Base-by-base conservation (phyloP, 129 eudicot genomes). In the Lonicera japonica region DNA sequence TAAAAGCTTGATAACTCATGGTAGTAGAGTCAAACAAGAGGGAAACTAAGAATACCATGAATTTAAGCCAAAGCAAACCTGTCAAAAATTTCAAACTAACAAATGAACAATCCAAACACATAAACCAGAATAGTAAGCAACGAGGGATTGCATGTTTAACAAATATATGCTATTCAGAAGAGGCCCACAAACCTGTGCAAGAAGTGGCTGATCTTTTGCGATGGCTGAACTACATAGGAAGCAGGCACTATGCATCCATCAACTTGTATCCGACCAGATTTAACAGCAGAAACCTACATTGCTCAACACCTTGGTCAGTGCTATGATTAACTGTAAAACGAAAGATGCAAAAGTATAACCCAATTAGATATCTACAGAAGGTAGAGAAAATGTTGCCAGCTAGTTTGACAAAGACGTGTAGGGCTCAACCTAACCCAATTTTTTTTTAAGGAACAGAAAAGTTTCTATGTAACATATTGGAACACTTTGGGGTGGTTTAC, bases 181-280 rank as follows among this genome's bases (percentile, higher is more conserved):
- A 53, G 55, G 21, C 38, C 14, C 51, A 74, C 75, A 24, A 68
- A 92, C 98, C 98, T 84, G 77, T 92, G 98, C 59, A 91, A 36
- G 69, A 92, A 92, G 78, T 92, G 98, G 86, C 96, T 87, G 15
- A 92, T 87, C 76, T 92, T 92, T 74, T 92, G 94, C 18, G 98
- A 92, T n/a, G 96, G 47, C 70, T 74, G 82, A 63, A 92, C 96
- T 70, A 74, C 77, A 70, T 84, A 72, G 8, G 83, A 84, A 56
- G 74, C 24, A 34, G 95, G 73, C 54, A 92, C 95, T 5, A 56
- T 80, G 75, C 82, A 70, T 60, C 95, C 98, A 77, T 92, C 89
- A 36, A 92, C 98, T 75, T 87, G 91, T 75, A 92, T 92, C 54
- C 98, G 87, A 39, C 98, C 98, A 78, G 82, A 73, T 63, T 87